Percentiles rank a stretch among this genome's conserved stretches.
phyloP scores from a whole-genome alignment of 805 yeast species.

The Candida loeiensis region DNA sequence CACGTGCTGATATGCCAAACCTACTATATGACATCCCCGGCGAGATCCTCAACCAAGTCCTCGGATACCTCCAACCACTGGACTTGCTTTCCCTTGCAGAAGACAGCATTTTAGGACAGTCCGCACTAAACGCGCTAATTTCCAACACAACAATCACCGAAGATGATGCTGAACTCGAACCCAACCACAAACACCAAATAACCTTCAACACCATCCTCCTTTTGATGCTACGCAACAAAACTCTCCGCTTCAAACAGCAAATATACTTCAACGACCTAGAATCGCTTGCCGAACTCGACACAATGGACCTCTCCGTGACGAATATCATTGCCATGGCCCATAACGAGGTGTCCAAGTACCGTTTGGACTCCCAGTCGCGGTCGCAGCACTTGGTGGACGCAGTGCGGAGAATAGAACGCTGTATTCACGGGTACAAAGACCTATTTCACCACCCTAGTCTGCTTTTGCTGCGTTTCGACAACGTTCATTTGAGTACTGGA shows the following conservation, averaged over 20 bases:
- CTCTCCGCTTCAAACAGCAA: not conserved
- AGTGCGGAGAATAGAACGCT: not conserved
- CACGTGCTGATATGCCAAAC: not conserved
- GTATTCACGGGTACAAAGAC: not conserved
- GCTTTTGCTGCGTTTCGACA: conserved; percentile 1
- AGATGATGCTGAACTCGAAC: not conserved
- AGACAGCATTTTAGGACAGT: not conserved
- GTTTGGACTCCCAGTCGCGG: not conserved
- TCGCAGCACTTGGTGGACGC: conserved; percentile 1
- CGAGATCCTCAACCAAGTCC: not conserved
- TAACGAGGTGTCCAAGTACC: not conserved
- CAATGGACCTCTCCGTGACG: not conserved
- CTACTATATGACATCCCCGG: not conserved
- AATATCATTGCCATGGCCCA: not conserved
- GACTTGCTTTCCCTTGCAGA: not conserved
- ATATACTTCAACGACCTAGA: not conserved
- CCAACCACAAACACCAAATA: too few species aligned
- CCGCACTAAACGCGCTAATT: not conserved
- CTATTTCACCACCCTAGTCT: not conserved
- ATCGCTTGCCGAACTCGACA: not conserved
- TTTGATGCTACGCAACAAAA: conserved; percentile 2
- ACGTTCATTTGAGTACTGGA: not conserved
- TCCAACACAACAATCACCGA: not conserved
- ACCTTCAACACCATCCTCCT: not conserved
- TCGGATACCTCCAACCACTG: not conserved